Percentiles rank a stretch among this genome's conserved stretches.
Conservation (phyloP, 257 asterid species). For the Mitragyna speciosa region DNA sequence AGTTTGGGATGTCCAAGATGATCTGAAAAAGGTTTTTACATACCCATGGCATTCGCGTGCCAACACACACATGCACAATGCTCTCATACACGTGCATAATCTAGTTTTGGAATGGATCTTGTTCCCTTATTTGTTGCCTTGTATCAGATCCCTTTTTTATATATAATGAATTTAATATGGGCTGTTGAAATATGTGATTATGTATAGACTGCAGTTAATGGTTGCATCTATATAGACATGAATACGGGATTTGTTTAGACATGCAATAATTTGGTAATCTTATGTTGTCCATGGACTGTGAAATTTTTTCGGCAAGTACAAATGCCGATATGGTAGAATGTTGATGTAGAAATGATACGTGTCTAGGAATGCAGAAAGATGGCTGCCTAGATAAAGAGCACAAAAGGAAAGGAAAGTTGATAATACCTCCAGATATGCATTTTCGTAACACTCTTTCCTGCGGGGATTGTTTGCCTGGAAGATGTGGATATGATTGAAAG, state of each 20-base stretch:
- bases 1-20: not conserved
- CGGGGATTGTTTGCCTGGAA: not conserved
- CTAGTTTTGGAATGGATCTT: not conserved
- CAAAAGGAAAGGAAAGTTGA: not conserved
- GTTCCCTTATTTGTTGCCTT: not conserved
- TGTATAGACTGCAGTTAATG: not conserved
- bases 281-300: not conserved
- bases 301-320: not conserved
- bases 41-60: not conserved
- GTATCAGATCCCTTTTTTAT: not conserved
- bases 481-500: slow-evolving; percentile 4
- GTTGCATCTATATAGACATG: not conserved
- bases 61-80: not conserved
- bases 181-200: not conserved
- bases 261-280: not conserved
- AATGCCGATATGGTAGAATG: not conserved
- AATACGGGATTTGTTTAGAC: not conserved
- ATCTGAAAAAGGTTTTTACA: slow-evolving; percentile 11
- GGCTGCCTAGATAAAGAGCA: not conserved
- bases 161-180: not conserved
- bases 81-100: not conserved
- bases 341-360: not conserved
- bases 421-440: not conserved
- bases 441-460: not conserved
- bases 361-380: not conserved